These are phyloP conservation scores for Alternaria sp. DNA, from an alignment of 2,329 filamentous ascomycete species.

Conservation along the genomic window DNA sequence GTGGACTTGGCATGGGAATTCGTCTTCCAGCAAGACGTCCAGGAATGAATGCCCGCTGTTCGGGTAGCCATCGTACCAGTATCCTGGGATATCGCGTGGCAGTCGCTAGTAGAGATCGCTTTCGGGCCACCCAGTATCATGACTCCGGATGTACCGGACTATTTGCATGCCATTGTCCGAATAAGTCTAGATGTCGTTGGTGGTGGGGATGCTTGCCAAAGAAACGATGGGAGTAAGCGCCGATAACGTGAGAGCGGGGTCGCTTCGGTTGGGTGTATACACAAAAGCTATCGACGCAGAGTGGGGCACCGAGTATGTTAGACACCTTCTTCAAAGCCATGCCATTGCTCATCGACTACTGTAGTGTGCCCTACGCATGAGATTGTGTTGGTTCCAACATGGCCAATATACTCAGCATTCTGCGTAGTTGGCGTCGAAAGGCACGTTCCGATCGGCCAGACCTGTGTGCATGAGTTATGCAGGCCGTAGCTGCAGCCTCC, in stretches of 20 bases:
- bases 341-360: background rate
- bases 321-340: background rate
- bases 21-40: background rate
- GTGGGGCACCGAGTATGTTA: slow-evolving; percentile 6
- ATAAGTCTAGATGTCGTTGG: slow-evolving; percentile 19
- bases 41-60: background rate
- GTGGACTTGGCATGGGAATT: background rate
- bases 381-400: background rate
- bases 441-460: background rate
- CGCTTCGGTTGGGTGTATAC: slow-evolving; percentile 12
- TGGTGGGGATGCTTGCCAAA: slow-evolving; percentile 27
- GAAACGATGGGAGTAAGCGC: slow-evolving; percentile 34
- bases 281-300: background rate
- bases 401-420: background rate
- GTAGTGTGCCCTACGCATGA: background rate
- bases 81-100: slow-evolving; percentile 2
- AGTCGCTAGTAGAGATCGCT: background rate
- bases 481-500: slow-evolving; percentile 9
- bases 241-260: slow-evolving; percentile 21
- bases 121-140: slow-evolving; percentile 1
- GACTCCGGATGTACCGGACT: background rate
- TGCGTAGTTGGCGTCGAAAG: background rate
- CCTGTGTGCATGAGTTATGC: background rate
- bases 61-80: slow-evolving; percentile 1
- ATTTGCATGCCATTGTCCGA: background rate